phyloP scores from a whole-genome alignment of 2,329 filamentous ascomycete genomes.

The Talaromyces islandicus region DNA sequence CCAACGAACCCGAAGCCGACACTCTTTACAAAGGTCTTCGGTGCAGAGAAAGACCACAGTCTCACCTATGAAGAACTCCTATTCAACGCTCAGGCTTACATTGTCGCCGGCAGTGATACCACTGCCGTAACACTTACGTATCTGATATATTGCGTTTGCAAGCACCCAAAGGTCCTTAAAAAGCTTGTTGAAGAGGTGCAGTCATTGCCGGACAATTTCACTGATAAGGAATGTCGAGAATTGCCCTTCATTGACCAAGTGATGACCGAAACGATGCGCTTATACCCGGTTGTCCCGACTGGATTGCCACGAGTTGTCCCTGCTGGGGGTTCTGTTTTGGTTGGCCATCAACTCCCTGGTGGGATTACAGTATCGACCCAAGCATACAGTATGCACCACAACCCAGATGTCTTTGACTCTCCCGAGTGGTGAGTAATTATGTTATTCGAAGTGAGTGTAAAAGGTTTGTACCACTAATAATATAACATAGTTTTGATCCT shows the following conservation, averaged over 20 bases:
- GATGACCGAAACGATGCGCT: conserved; percentile 53
- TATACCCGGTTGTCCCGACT: conserved; percentile 53
- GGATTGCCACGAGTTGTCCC: conserved; percentile 50
- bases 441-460: conserved; percentile 13
- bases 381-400: conserved; percentile 49
- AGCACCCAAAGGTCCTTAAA: conserved; percentile 26
- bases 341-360: conserved; percentile 41
- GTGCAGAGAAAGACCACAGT: conserved; percentile 17
- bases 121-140: conserved; percentile 48
- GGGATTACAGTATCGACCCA: conserved; percentile 48
- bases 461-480: neutral
- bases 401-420: conserved; percentile 29
- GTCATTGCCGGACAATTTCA: conserved; percentile 24
- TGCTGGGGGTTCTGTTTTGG: conserved; percentile 32
- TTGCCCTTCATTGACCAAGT: conserved; percentile 52
- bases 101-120: conserved; percentile 49
- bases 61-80: conserved; percentile 30
- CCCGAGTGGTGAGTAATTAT: neutral
- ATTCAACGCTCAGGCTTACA: conserved; percentile 39
- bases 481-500: conserved; percentile 38
- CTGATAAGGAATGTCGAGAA: conserved; percentile 42
- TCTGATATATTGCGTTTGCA: conserved; percentile 33
- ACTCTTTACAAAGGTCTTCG: conserved; percentile 31
- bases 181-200: conserved; percentile 46
- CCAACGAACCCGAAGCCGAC: conserved; percentile 27